Conservation (phyloP, 2,329 filamentous ascomycete species). For the Neonectria sp. region DNA sequence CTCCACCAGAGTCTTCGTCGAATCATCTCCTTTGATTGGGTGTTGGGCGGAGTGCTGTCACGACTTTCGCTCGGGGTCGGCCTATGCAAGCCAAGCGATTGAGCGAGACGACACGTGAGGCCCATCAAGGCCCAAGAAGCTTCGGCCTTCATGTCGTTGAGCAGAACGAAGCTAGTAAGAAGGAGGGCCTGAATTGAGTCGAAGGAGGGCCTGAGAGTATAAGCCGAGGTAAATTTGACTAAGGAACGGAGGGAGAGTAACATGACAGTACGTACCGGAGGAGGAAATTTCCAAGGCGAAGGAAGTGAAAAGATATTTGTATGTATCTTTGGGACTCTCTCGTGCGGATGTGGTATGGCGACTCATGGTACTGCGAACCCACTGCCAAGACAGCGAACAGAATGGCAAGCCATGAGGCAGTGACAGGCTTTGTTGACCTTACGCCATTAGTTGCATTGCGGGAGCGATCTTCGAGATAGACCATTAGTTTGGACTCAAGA, state of each 20-base stretch:
- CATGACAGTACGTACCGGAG: conserved; percentile 61
- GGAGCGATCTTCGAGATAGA: conserved; percentile 75
- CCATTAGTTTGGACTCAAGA: conserved; percentile 74
- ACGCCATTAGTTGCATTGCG: conserved; percentile 65
- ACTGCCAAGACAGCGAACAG: conserved; percentile 76
- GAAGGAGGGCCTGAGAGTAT: conserved; percentile 67
- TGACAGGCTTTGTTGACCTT: conserved; percentile 66
- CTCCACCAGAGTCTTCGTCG: conserved; percentile 75
- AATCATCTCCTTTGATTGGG: conserved; percentile 67
- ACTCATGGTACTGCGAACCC: conserved; percentile 77
- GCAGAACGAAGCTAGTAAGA: conserved; percentile 73
- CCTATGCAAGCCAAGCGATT: conserved; percentile 74
- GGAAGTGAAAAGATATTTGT: conserved; percentile 76
- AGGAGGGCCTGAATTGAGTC: conserved; percentile 77
- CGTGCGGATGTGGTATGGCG: conserved; percentile 73
- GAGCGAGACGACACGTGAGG: conserved; percentile 75
- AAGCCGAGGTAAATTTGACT: conserved; percentile 7
- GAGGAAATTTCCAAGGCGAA: conserved; percentile 75
- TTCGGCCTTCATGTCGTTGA: conserved; percentile 80
- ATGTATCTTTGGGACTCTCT: conserved; percentile 73
- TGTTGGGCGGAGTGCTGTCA: conserved; percentile 60
- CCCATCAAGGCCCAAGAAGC: conserved; percentile 77
- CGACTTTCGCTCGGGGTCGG: conserved; percentile 60
- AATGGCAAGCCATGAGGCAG: conserved; percentile 77
- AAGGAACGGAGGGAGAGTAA: not conserved